These are phyloP conservation scores for Arthroderma sp. DNA, from an alignment of 2,329 filamentous ascomycete genomes.

Conservation along the genomic window DNA sequence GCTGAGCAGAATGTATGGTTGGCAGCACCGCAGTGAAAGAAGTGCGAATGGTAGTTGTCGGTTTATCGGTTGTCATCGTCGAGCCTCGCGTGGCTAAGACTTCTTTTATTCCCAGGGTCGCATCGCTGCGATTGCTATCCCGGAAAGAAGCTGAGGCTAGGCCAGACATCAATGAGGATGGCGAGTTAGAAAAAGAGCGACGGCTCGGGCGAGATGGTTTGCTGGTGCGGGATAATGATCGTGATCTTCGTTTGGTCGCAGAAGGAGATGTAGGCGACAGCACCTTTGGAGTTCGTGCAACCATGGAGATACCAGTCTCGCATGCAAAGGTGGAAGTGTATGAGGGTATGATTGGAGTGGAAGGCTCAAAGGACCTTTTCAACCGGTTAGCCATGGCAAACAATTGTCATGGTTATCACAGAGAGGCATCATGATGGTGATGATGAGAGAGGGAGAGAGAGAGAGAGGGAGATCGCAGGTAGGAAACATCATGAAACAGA, in stretches of 20 bases:
- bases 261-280: constrained; percentile 1
- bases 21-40: background rate
- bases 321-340: too few relatives aligned
- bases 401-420: too few relatives aligned
- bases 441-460: too few relatives aligned
- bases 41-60: too few relatives aligned
- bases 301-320: background rate
- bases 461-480: too few relatives aligned
- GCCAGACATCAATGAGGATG: constrained; percentile 1
- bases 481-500: too few relatives aligned
- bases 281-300: constrained; percentile 1
- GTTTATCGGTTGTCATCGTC: too few relatives aligned
- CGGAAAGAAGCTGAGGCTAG: background rate
- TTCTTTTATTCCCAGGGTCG: background rate
- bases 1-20: background rate
- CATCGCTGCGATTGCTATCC: background rate
- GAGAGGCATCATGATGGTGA: too few relatives aligned
- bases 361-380: too few relatives aligned
- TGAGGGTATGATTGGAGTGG: too few relatives aligned
- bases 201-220: background rate
- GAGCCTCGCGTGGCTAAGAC: too few relatives aligned
- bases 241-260: constrained; percentile 3
- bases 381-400: too few relatives aligned
- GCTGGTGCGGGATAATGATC: constrained; percentile 2
- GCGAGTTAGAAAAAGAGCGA: background rate